Conservation (phyloP, 2,329 filamentous ascomycete genomes). For the Phyllosticta citrichinensis region DNA sequence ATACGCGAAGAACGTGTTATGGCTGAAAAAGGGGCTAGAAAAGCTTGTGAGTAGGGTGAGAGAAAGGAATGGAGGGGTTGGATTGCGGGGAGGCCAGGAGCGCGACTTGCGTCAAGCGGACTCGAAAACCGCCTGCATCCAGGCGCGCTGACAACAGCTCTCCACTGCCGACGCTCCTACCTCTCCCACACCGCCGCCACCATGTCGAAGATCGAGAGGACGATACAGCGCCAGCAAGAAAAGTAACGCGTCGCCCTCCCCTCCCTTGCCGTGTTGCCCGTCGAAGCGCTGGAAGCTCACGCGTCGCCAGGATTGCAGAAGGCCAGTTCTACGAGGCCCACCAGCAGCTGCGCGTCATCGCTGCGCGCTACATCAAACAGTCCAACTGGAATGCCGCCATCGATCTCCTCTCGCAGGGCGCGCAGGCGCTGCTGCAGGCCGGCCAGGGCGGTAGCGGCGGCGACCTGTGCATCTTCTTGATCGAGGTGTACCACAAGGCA, state of each 20-base stretch:
- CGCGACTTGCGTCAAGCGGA: not conserved
- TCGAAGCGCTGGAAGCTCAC: slow-evolving; percentile 13
- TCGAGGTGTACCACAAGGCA: slow-evolving; percentile 86
- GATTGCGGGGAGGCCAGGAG: not conserved
- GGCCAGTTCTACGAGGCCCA: slow-evolving; percentile 97
- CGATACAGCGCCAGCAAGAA: slow-evolving; percentile 65
- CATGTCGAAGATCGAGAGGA: slow-evolving; percentile 54
- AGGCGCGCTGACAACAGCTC: not conserved
- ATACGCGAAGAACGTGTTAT: not conserved
- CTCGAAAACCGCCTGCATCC: not conserved
- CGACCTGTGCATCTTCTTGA: slow-evolving; percentile 75
- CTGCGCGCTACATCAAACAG: slow-evolving; percentile 84
- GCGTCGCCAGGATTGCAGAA: slow-evolving; percentile 59
- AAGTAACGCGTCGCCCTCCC: slow-evolving; percentile 40
- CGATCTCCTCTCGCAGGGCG: slow-evolving; percentile 76
- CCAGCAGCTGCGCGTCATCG: slow-evolving; percentile 93
- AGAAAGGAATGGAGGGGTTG: not conserved
- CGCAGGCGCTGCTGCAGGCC: slow-evolving; percentile 75
- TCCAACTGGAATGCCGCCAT: slow-evolving; percentile 76
- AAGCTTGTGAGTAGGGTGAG: not conserved
- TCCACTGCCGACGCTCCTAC: not conserved
- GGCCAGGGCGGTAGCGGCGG: slow-evolving; percentile 91
- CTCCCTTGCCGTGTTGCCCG: not conserved
- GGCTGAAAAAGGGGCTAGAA: not conserved
- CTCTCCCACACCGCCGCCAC: not conserved